phyloP scores from a whole-genome alignment of 2,329 filamentous ascomycete species.

The Beauveria rudraprayagi region DNA sequence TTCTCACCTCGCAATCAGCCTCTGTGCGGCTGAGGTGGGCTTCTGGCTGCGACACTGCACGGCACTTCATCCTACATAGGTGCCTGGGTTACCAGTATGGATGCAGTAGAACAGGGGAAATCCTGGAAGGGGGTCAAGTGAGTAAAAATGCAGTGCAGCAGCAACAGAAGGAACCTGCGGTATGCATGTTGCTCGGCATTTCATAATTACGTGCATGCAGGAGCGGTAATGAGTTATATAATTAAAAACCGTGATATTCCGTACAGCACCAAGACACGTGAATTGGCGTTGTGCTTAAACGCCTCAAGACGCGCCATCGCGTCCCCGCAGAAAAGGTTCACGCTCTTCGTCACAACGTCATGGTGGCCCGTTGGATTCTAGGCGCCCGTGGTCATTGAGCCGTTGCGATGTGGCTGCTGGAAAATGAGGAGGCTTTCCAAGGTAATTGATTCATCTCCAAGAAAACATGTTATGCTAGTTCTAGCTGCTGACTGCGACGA shows the following conservation, averaged over 20 bases:
- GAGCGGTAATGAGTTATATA: background rate
- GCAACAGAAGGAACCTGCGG: background rate
- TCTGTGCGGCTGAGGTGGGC: background rate
- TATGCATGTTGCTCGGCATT: too few relatives aligned
- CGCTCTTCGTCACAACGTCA: constrained; percentile 3
- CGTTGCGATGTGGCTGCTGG: constrained; percentile 54
- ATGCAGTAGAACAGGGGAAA: background rate
- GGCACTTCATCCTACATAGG: background rate
- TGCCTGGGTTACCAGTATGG: too few relatives aligned
- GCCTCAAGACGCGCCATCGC: constrained; percentile 9
- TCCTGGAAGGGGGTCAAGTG: background rate
- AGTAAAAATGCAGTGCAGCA: background rate
- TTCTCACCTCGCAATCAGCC: background rate
- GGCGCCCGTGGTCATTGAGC: background rate
- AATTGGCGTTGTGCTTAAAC: constrained; percentile 15
- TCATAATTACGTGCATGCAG: too few relatives aligned
- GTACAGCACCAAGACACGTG: constrained; percentile 14
- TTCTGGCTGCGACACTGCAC: too few relatives aligned
- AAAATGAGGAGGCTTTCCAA: constrained; percentile 47
- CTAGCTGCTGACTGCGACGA: constrained; percentile 10
- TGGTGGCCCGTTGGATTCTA: background rate
- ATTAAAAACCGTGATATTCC: background rate
- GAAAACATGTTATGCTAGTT: background rate
- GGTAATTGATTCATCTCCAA: constrained; percentile 21
- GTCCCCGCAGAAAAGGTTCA: constrained; percentile 10